Percentiles rank a stretch among this genome's conserved stretches.
Evolutionary conservation across 352 stramenopile species (phyloP).

Genomic region (Globisporangium emineosum): DNA sequence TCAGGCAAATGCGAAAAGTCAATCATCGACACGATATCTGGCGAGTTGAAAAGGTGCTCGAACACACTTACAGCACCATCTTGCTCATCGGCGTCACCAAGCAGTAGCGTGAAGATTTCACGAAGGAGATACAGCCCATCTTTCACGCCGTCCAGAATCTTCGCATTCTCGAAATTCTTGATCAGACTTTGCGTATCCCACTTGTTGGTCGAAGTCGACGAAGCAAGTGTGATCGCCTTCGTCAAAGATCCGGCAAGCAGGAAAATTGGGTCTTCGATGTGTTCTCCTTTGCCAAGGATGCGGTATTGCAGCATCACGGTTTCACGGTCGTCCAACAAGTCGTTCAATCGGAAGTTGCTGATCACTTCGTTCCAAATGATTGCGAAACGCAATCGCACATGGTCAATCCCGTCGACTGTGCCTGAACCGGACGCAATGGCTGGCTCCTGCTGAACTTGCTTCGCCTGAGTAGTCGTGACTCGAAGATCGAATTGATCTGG

Average conservation of each 20-base stretch:
- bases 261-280: conserved; percentile 80
- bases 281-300: conserved; percentile 64
- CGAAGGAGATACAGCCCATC: conserved; percentile 56
- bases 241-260: conserved; percentile 67
- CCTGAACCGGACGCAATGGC: background rate
- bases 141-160: conserved; percentile 56
- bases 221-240: conserved; percentile 60
- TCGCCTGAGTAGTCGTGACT: conserved; percentile 53
- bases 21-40: conserved; percentile 53
- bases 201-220: conserved; percentile 44
- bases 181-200: conserved; percentile 47
- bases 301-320: conserved; percentile 84
- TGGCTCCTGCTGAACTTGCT: conserved; percentile 23
- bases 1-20: conserved; percentile 58
- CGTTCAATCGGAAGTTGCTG: conserved; percentile 82
- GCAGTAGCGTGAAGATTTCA: conserved; percentile 67
- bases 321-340: conserved; percentile 80
- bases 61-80: conserved; percentile 51
- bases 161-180: conserved; percentile 59
- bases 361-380: conserved; percentile 89
- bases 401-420: conserved; percentile 25
- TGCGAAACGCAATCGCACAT: conserved; percentile 69
- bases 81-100: conserved; percentile 48
- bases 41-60: conserved; percentile 56
- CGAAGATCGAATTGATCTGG: conserved; percentile 69